Evolutionary conservation across 1,284 basidiomycete species (phyloP).

Genomic region (Xerocomus amazonicus): DNA sequence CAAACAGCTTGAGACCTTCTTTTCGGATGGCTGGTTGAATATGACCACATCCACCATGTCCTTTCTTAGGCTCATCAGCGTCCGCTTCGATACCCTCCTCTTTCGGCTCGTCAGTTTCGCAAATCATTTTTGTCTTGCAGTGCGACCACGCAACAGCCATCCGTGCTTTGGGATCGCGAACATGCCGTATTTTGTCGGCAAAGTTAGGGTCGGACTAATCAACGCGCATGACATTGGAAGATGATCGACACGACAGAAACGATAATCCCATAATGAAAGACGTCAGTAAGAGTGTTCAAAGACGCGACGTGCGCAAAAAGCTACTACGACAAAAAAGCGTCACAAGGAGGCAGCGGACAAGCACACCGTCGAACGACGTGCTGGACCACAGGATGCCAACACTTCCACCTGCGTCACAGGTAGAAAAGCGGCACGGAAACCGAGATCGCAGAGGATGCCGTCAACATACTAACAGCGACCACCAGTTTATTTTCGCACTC

Average conservation of each 20-base stretch:
- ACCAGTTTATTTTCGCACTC: slow-evolving; percentile 65
- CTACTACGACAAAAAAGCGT: slow-evolving; percentile 36
- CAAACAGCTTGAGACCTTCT: slow-evolving; percentile 93
- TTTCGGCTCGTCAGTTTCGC: slow-evolving; percentile 84
- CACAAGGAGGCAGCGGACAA: slow-evolving; percentile 53
- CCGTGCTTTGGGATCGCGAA: slow-evolving; percentile 85
- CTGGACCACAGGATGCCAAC: slow-evolving; percentile 47
- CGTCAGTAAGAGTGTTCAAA: slow-evolving; percentile 56
- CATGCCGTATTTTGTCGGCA: slow-evolving; percentile 78
- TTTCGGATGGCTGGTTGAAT: slow-evolving; percentile 89
- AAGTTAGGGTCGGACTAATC: slow-evolving; percentile 78
- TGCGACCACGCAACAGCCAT: slow-evolving; percentile 84
- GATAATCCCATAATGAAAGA: slow-evolving; percentile 43
- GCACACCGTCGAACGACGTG: slow-evolving; percentile 51
- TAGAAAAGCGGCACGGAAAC: slow-evolving; percentile 36
- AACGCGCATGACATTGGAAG: slow-evolving; percentile 29
- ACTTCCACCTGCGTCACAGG: slow-evolving; percentile 58
- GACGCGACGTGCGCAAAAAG: slow-evolving; percentile 20
- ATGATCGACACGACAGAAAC: slow-evolving; percentile 23
- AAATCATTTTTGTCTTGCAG: slow-evolving; percentile 83
- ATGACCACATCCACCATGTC: slow-evolving; percentile 96
- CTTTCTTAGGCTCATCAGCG: slow-evolving; percentile 71
- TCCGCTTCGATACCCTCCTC: slow-evolving; percentile 80
- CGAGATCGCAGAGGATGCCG: slow-evolving; percentile 38
- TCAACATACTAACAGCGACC: slow-evolving; percentile 28